Evolutionary conservation across 2,329 filamentous ascomycete species (phyloP).

Genomic region (Fusarium decemcellulare): DNA sequence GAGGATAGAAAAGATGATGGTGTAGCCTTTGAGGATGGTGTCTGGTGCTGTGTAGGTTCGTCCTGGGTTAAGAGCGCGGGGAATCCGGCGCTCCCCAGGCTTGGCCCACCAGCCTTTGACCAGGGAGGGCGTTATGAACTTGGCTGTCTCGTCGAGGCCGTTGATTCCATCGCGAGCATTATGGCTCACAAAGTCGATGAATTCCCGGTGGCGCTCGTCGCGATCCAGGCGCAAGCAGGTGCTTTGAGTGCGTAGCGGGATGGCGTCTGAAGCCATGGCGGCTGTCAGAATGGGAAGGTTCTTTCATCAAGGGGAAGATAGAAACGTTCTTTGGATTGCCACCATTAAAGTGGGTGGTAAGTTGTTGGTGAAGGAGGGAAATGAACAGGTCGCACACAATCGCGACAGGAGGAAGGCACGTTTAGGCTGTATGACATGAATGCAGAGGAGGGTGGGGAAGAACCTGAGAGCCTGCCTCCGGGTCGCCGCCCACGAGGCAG

Average conservation of each 20-base stretch:
- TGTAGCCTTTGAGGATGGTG: constrained; percentile 16
- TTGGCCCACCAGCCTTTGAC: neutral
- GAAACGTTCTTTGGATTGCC: too few relatives aligned
- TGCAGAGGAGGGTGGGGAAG: too few relatives aligned
- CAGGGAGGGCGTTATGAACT: neutral
- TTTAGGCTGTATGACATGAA: too few relatives aligned
- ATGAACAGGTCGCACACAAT: too few relatives aligned
- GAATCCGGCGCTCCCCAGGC: neutral
- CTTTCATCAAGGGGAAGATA: too few relatives aligned
- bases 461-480: too few relatives aligned
- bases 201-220: neutral
- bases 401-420: too few relatives aligned
- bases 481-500: too few relatives aligned
- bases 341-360: too few relatives aligned
- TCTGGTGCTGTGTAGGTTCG: neutral
- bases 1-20: constrained; percentile 33
- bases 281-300: too few relatives aligned
- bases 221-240: neutral
- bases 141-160: neutral
- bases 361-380: too few relatives aligned
- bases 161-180: neutral
- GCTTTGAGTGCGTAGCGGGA: neutral
- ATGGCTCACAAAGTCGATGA: neutral
- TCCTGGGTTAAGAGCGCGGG: neutral
- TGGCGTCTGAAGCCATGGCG: too few relatives aligned